Percentiles rank a stretch among this genome's conserved stretches.
Conservation (phyloP, 768 basidiomycete genomes). For the Termitomyces sp. region DNA sequence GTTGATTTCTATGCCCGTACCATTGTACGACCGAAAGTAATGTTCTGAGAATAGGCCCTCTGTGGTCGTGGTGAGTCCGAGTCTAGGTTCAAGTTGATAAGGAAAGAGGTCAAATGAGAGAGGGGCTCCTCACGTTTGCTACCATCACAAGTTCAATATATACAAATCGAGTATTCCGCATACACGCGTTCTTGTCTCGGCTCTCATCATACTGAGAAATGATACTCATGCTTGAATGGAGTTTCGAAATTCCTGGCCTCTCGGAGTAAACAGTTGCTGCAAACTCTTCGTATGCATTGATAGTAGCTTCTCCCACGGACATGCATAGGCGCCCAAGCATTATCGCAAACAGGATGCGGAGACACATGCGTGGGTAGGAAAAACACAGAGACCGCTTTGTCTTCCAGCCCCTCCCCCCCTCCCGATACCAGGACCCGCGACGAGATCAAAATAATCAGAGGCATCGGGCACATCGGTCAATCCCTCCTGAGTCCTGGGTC, state of each 20-base stretch:
- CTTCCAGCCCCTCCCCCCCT: no score
- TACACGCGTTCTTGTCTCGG: not conserved
- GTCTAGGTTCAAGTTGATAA: not conserved
- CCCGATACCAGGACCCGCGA: not conserved
- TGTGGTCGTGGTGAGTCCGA: no score
- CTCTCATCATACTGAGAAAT: not conserved
- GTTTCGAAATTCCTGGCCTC: not conserved
- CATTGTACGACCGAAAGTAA: no score
- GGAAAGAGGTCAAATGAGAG: not conserved
- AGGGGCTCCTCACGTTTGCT: not conserved
- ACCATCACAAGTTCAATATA: no score
- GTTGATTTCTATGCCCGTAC: no score
- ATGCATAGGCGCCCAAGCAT: not conserved
- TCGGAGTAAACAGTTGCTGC: not conserved
- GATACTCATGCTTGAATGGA: no score
- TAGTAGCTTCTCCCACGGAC: not conserved
- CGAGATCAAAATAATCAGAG: not conserved
- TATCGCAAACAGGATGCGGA: no score
- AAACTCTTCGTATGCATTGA: not conserved
- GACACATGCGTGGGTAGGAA: not conserved
- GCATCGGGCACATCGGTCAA: not conserved
- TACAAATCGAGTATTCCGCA: no score
- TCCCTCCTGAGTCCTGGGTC: not conserved
- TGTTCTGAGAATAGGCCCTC: no score
- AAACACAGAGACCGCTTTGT: not conserved